Base-by-base conservation (phyloP, 176 grass and related monocot species). In the Saccharum spontaneum region DNA sequence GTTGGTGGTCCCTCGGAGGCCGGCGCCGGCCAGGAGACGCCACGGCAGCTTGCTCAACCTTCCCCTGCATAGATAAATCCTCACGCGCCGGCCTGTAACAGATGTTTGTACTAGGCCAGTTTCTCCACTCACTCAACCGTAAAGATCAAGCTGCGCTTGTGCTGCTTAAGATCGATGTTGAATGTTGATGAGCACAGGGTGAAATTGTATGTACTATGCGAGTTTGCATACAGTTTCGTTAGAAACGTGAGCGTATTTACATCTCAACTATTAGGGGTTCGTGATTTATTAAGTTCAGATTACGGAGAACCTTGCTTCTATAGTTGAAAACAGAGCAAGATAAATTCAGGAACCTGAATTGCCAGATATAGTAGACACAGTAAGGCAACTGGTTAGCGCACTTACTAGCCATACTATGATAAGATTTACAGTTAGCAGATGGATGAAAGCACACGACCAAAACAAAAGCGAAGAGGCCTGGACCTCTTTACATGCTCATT, bases 371-470 rank as follows among this genome's bases (percentile, higher is more conserved):
- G 9, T 71, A 39, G 15, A 38, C 76, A 16, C 17, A 52, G 13
- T 6, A 75, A 55, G 26, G 61, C 31, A 22, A 10, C 16, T 54
- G 60, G 63, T 26, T 15, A 28, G 4, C 17, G 26, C 16, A 46
- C 12, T 34, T 59, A 50, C 43, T 45, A 45, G 12, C 43, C 43
- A 45, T 59, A 13, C 24, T 45, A 46, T 4, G 23, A 60, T 61
- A n/a, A 75, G 6, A 38, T 79, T 76, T 60, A 76, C 49, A 85
- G 8, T 75, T 69, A 39, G 3, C 40, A 69, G 43, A 31, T 59
- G 22, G 52, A 12, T 11, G 44, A 50, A 82, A 7, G 13, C 78
- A 85, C 31, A 4, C 24, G 64, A 48, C 3, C 6, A 17, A 62
- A 31, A 14, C 45, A 80, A 34, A 89, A 84, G 3, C 52, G 37